Evolutionary conservation across 1,139 yeast species (phyloP).

Genomic region (Zygosaccharomyces pseudobailii): DNA sequence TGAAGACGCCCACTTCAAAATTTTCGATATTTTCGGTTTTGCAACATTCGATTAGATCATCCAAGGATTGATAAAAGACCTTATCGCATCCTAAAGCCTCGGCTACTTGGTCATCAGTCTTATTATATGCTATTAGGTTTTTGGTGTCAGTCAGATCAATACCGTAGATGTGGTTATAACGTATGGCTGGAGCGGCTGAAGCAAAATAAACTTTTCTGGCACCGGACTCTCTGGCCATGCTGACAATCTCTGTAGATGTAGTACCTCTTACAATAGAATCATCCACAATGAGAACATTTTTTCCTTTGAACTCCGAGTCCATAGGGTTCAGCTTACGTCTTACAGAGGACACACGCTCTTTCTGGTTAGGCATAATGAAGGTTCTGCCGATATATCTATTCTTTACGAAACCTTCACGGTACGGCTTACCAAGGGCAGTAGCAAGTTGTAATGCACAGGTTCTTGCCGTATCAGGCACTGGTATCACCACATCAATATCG

Average conservation of each 20-base stretch:
- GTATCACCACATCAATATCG: constrained; percentile 88
- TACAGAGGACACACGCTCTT: constrained; percentile 88
- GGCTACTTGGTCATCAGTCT: constrained; percentile 70
- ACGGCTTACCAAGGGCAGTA: constrained; percentile 70
- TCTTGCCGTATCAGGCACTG: constrained; percentile 96
- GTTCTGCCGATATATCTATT: constrained; percentile 97
- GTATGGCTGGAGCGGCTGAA: constrained; percentile 94
- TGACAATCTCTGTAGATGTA: constrained; percentile 91
- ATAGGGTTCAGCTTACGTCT: constrained; percentile 93
- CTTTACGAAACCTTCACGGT: constrained; percentile 95
- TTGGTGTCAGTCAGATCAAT: constrained; percentile 94
- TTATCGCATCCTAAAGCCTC: constrained; percentile 83
- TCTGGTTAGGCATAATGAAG: constrained; percentile 97
- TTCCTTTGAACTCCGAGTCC: constrained; percentile 84
- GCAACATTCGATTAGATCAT: constrained; percentile 81
- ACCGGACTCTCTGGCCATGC: constrained; percentile 98
- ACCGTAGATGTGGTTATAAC: constrained; percentile 94
- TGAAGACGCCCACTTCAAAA: constrained; percentile 97
- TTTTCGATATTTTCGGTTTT: constrained; percentile 41
- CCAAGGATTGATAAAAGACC: constrained; percentile 81
- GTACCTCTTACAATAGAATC: constrained; percentile 98
- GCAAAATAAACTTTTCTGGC: constrained; percentile 92
- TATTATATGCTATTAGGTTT: constrained; percentile 85
- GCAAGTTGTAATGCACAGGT: constrained; percentile 94
- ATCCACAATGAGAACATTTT: constrained; percentile 88